phyloP scores from a whole-genome alignment of 106 monocot genomes.

The Apostasia shenzhenica region DNA sequence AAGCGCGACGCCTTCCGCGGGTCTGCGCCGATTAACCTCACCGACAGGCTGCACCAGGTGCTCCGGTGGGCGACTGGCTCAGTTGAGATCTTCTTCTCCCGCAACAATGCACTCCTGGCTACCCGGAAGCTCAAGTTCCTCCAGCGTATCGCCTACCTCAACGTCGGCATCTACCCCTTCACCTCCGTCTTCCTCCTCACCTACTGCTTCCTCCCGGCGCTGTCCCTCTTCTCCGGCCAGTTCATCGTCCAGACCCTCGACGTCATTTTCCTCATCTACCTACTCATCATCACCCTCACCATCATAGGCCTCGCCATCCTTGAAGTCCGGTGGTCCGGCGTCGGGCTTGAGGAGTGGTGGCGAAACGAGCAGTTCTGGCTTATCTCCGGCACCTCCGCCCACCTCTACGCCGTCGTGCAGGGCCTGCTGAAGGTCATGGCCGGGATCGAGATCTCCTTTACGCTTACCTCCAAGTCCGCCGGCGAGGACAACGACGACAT shows the following conservation, averaged over 20 bases:
- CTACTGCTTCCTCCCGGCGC: constrained; percentile 74
- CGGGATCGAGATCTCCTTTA: constrained; percentile 64
- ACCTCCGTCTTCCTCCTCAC: constrained; percentile 64
- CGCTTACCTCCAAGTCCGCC: constrained; percentile 47
- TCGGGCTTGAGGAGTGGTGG: constrained; percentile 67
- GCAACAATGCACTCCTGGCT: constrained; percentile 58
- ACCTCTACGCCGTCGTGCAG: constrained; percentile 60
- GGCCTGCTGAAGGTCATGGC: constrained; percentile 36
- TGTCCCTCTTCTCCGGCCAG: constrained; percentile 65
- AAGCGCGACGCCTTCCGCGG: constrained; percentile 72
- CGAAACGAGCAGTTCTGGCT: constrained; percentile 79
- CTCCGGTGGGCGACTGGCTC: constrained; percentile 77
- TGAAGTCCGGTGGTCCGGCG: constrained; percentile 61
- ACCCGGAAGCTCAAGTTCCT: constrained; percentile 45
- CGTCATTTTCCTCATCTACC: constrained; percentile 38
- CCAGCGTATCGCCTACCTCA: constrained; percentile 54
- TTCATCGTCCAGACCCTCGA: constrained; percentile 25
- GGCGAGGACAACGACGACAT: constrained; percentile 50
- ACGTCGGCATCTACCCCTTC: constrained; percentile 48
- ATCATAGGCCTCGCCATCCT: constrained; percentile 45
- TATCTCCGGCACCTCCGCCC: constrained; percentile 63
- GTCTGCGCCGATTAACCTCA: constrained; percentile 41
- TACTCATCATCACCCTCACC: constrained; percentile 43
- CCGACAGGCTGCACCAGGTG: constrained; percentile 57
- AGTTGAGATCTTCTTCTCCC: constrained; percentile 79